Percentiles rank a stretch among this genome's conserved stretches.
These are phyloP conservation scores for Trichoderma polysporum DNA, from an alignment of 2,329 filamentous ascomycete species.

Conservation along the genomic window DNA sequence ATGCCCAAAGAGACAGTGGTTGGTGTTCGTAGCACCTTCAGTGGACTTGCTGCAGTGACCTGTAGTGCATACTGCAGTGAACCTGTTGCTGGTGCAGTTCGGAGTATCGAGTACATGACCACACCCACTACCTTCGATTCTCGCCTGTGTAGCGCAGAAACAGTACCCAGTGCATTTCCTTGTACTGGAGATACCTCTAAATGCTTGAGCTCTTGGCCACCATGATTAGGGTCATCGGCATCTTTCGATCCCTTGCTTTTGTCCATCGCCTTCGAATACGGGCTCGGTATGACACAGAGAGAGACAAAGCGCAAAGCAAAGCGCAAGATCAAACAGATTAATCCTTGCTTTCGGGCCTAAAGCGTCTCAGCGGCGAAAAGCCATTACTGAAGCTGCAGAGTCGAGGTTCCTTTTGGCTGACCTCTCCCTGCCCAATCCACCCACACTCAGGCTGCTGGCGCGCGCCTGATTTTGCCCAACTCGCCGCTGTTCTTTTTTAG, in stretches of 20 bases:
- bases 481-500: slow-evolving; percentile 1
- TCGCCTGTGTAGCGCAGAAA: background rate
- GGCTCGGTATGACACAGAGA: background rate
- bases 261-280: background rate
- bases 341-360: background rate
- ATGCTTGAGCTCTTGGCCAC: background rate
- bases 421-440: slow-evolving; percentile 12
- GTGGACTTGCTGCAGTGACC: background rate
- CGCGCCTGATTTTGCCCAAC: slow-evolving; percentile 19
- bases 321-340: background rate
- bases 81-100: too few relatives aligned
- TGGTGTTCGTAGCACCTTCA: background rate
- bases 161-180: background rate
- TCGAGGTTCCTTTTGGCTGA: background rate
- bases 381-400: background rate
- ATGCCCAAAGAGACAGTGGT: background rate
- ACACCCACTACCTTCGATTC: too few relatives aligned
- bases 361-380: background rate
- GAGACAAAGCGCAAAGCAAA: background rate
- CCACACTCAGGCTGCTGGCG: slow-evolving; percentile 9
- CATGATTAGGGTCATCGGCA: background rate
- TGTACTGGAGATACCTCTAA: background rate
- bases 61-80: background rate
- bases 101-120: too few relatives aligned
- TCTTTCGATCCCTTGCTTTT: background rate